Evolutionary conservation across 2,329 filamentous ascomycete species (phyloP).

Genomic region (Cladosporium cucumerinum): DNA sequence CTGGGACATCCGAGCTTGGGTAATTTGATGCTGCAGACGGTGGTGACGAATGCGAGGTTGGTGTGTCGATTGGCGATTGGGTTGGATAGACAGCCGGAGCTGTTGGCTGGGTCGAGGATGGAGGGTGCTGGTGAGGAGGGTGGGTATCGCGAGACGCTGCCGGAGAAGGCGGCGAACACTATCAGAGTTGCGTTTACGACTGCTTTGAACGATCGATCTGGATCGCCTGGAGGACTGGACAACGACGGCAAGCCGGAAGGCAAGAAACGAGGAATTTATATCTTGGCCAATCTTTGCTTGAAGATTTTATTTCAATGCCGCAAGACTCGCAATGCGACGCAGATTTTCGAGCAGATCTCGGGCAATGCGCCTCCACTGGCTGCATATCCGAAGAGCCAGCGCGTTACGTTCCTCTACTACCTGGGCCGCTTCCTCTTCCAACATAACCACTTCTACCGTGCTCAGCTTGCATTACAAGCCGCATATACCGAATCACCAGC

Average conservation of each 20-base stretch:
- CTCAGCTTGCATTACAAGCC: constrained; percentile 69
- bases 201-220: constrained; percentile 76
- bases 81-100: constrained; percentile 74
- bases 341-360: constrained; percentile 85
- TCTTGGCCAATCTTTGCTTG: constrained; percentile 85
- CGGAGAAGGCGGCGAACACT: constrained; percentile 82
- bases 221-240: constrained; percentile 48
- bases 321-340: constrained; percentile 77
- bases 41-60: constrained; percentile 75
- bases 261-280: constrained; percentile 83
- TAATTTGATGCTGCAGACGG: constrained; percentile 75
- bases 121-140: constrained; percentile 49
- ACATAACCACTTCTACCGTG: constrained; percentile 76
- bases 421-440: constrained; percentile 86
- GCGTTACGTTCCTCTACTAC: constrained; percentile 92
- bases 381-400: constrained; percentile 79
- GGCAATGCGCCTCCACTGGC: constrained; percentile 76
- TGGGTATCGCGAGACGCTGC: constrained; percentile 71
- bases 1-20: constrained; percentile 77
- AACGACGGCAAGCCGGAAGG: constrained; percentile 67
- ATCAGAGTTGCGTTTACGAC: constrained; percentile 89
- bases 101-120: constrained; percentile 62
- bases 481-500: constrained; percentile 73
- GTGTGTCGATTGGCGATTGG: constrained; percentile 80
- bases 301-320: constrained; percentile 85